Evolutionary conservation across 2,329 filamentous ascomycete genomes (phyloP).

Genomic region (Epichloe festucae): DNA sequence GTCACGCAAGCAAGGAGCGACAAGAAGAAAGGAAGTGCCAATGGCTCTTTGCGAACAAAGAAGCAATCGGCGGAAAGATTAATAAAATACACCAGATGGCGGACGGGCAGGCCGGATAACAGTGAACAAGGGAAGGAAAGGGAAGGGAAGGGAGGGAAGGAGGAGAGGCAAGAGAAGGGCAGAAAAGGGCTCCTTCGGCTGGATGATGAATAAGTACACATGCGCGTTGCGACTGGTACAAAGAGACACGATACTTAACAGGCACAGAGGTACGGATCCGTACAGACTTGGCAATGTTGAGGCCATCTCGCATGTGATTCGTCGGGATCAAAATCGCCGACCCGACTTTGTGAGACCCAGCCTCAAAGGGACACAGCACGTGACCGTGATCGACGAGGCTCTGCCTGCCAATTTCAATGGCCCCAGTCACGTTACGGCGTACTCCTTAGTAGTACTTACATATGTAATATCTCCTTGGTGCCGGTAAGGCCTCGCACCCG

Average conservation of each 20-base stretch:
- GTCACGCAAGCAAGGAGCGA: constrained; percentile 20
- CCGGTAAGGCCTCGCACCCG: too few species aligned
- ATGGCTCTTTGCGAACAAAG: background rate
- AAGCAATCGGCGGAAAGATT: background rate
- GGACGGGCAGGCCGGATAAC: constrained; percentile 9
- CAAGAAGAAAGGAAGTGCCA: constrained; percentile 18
- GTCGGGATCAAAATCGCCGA: constrained; percentile 8
- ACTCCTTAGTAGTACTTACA: too few species aligned
- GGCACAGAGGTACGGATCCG: too few species aligned
- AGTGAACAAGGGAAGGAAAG: constrained; percentile 11
- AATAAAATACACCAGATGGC: constrained; percentile 12
- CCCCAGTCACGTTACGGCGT: too few species aligned
- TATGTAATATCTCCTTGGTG: too few species aligned
- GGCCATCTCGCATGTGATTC: constrained; percentile 20
- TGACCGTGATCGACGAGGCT: background rate
- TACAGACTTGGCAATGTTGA: too few species aligned
- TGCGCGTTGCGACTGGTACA: background rate
- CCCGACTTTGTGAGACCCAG: background rate
- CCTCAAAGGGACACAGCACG: constrained; percentile 2
- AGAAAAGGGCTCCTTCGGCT: background rate
- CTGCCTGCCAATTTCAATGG: too few species aligned
- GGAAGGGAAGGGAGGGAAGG: constrained; percentile 8
- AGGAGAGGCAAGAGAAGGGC: constrained; percentile 8
- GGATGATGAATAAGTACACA: constrained; percentile 2
- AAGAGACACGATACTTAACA: background rate